Evolutionary conservation across 805 yeast genomes (phyloP), one percentile per base, ranked within the genome.

Genomic region (Suhomyces canberraensis): DNA sequence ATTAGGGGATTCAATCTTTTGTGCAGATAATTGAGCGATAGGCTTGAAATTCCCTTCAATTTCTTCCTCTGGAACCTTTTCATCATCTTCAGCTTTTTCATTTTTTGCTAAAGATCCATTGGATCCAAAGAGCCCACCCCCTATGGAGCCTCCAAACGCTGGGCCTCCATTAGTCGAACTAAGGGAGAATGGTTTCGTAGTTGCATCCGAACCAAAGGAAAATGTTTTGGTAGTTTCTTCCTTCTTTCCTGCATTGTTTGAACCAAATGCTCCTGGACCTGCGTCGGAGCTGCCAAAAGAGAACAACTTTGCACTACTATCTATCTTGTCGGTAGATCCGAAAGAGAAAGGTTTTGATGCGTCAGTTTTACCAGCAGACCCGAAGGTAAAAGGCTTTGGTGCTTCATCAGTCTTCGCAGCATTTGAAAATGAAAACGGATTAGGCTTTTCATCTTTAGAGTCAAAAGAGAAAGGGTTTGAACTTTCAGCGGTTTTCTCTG

Each of bases 41-140:
- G 71, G 68, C 17, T 50, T 41, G 40, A 76, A 78, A 45, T 77
- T 69, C 1, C 71, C 77, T 28, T 69, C 71, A 4, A 69, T 71
- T 39, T 70, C 73, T 31, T 64, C 76, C 26, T 69, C 71, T 16
- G 61, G 68, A 8, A 53, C 65, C 11, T 60, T 61, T 3, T 62
- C 75, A 16, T 50, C 59, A 4, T 35, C 41, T 8, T 40, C 37
- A 3, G 28, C 32, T 11, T 51, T 58, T 3, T 46, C 63, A 13
- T 40, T 43, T 9, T 41, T 46, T n/a, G 52, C 29, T 3, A 53
- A 20, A 4, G 51, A 33, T 4, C 49, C 37, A 29, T 3, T 15
- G 35, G 20, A 9, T 27, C 55, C 56, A 15, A 26, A 7, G n/a
- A 18, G 16, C 2, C n/a, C 18, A 17, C 20, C 17, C n/a, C 29